Base-by-base conservation (phyloP, 2,329 filamentous ascomycete genomes). In the Didymella keratinophila region DNA sequence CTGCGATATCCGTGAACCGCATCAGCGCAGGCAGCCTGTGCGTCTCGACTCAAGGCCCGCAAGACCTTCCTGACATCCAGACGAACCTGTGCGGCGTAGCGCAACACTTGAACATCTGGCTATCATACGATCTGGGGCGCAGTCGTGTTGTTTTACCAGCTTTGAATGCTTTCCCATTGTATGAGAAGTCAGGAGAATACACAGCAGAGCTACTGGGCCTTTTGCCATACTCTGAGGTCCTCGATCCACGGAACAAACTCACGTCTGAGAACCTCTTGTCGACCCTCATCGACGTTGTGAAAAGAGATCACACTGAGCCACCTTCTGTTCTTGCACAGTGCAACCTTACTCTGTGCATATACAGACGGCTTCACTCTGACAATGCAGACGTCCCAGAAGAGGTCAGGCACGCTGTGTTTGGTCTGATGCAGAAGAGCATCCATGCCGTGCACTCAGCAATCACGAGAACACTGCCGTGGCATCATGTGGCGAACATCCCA, bases 61-160 rank as follows among this genome's bases (percentile, higher is more conserved):
- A 39, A 18, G 23, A 25, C 4, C 5, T 39, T n/a, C 18, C 27
- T 30, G 42, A 53, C 11, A 30, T 14, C 9, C 34, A 36, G 11
- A 54, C 21, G 7, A 54, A 44, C 9, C 32, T 54, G 3, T 41
- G 37, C 20, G 51, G 51, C 21, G 51, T 54, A 5, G 43, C 51
- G 4, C 51, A 54, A 10, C 51, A 54, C n/a, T 34, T 54, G n/a
- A 54, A 54, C 20, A 54, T 54, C 3, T 54, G 51, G 51, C 4
- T 54, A n/a, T 54, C 51, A 32, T 54, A 47, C 20, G 51, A 54
- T 23, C 43, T 54, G 20, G 51, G 51, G 6, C 43, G 51, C 8
- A 54, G 27, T 28, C 51, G 51, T 16, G 51, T 54, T 1, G 43
- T 54, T 2, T 18, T 54, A 10, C 34, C 51, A 9, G 30, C 45